These are phyloP conservation scores for Trichoderma oligosporum DNA, from an alignment of 2,329 filamentous ascomycete genomes.

Conservation along the genomic window DNA sequence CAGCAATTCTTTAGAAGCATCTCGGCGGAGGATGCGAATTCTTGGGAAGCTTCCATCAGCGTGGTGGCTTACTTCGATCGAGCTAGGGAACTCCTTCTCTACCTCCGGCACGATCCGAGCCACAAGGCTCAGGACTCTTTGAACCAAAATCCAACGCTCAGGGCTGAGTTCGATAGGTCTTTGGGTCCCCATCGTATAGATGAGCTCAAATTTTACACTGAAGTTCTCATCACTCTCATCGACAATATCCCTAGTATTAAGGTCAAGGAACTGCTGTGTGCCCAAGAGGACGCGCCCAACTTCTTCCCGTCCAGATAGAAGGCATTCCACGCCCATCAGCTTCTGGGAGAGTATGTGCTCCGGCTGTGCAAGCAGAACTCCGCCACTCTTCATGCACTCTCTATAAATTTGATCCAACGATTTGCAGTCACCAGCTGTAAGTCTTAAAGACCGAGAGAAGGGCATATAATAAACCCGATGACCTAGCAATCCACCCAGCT, in stretches of 20 bases:
- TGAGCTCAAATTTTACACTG: conserved; percentile 56
- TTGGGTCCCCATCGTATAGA: conserved; percentile 59
- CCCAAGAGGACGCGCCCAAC: conserved; percentile 36
- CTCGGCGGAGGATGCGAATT: conserved; percentile 43
- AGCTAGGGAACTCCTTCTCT: conserved; percentile 30
- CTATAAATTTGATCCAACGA: conserved; percentile 40
- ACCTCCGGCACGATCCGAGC: conserved; percentile 33
- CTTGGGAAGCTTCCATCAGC: conserved; percentile 42
- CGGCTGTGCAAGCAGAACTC: conserved; percentile 58
- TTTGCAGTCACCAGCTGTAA: background rate
- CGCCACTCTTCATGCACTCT: conserved; percentile 46
- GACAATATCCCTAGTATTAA: conserved; percentile 53
- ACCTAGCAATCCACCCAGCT: conserved; percentile 31
- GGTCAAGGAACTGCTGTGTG: conserved; percentile 48
- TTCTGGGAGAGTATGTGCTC: conserved; percentile 63
- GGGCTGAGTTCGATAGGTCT: conserved; percentile 42
- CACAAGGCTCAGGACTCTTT: conserved; percentile 46
- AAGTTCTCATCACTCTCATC: conserved; percentile 66
- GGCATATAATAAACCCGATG: conserved; percentile 54
- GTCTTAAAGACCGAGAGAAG: conserved; percentile 46
- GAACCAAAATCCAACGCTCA: conserved; percentile 48
- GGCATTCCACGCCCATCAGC: conserved; percentile 54
- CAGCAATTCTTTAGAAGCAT: conserved; percentile 32
- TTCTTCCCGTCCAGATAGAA: conserved; percentile 29
- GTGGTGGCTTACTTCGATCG: conserved; percentile 41